Conservation (phyloP, 495 filamentous ascomycete genomes). For the Immersiella caudata region DNA sequence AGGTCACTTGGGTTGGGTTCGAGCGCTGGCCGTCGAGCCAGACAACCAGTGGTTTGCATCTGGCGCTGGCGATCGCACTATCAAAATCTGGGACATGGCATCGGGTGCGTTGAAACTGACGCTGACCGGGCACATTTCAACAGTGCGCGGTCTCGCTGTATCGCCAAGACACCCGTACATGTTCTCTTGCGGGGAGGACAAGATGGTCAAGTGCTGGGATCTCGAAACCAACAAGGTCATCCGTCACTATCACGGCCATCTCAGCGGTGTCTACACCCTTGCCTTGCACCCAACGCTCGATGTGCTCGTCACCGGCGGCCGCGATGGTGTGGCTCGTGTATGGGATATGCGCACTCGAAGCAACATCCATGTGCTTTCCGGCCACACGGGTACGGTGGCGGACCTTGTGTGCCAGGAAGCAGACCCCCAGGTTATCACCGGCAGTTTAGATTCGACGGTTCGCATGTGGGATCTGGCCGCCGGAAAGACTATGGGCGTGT, state of each 20-base stretch:
- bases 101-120: conserved; percentile 81
- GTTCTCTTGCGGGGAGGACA: conserved; percentile 97
- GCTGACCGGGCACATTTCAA: conserved; percentile 95
- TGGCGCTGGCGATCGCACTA: conserved; percentile 92
- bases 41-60: conserved; percentile 98
- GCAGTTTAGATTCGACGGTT: conserved; percentile 88
- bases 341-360: conserved; percentile 98
- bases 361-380: conserved; percentile 91
- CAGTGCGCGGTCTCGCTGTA: conserved; percentile 90
- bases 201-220: conserved; percentile 99
- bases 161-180: conserved; percentile 95
- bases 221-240: conserved; percentile 99
- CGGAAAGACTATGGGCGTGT: conserved; percentile 90
- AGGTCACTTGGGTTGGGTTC: conserved; percentile 95
- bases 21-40: conserved; percentile 87
- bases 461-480: conserved; percentile 96
- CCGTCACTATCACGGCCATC: conserved; percentile 95
- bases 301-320: conserved; percentile 89
- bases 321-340: conserved; percentile 90
- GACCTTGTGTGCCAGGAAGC: conserved; percentile 92
- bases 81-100: conserved; percentile 98
- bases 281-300: conserved; percentile 91
- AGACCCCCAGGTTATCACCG: conserved; percentile 92
- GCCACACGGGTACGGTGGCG: conserved; percentile 87
- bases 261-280: conserved; percentile 94